Base-by-base conservation (phyloP, 2,329 filamentous ascomycete species). In the Alternaria novae-zelandiae region DNA sequence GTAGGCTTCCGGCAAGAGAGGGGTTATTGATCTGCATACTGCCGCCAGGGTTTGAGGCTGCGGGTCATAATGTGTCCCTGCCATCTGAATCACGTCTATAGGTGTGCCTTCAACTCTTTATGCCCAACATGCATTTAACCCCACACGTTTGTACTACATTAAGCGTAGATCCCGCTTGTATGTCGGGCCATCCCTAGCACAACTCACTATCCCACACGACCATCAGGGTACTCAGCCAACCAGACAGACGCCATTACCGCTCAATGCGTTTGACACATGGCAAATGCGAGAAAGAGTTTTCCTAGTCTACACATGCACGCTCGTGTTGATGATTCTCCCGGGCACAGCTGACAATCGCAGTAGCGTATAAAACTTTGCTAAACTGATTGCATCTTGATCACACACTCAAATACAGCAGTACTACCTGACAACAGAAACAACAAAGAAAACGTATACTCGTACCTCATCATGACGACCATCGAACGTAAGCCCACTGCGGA, bases 211-310 rank as follows among this genome's bases (percentile, higher is more conserved):
- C 65, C 67, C 61, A 67, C 60, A 60, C 47, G 44, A 21, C 61
- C 73, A 75, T 69, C 71, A 74, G 7, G 71, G 73, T 74, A 43
- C 73, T 75, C 70, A 65, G 4, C 72, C 72, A 74, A 73, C 68
- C 60, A 69, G 15, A 32, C 15, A 5, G 13, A 23, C 15, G 30
- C 4, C 25, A 68, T 70, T 73, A 61, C 44, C 30, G 41, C 54
- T 53, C 59, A 20, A 23, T 20, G n/a, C 43, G 15, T 59, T 23
- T 56, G 41, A 20, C 25, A 17, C 44, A 47, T 64, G 53, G 61
- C 57, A 59, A 58, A 55, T 15, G 30, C 49, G 44, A 36, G 30
- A 43, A 49, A 64, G 44, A 61, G 32, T 57, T 59, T 63, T 47
- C 13, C 57, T 66, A 64, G 58, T 53, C 41, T 54, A 43, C 20